Evolutionary conservation across 2,329 filamentous ascomycete species (phyloP).

Genomic region (Trichoderma sp.): DNA sequence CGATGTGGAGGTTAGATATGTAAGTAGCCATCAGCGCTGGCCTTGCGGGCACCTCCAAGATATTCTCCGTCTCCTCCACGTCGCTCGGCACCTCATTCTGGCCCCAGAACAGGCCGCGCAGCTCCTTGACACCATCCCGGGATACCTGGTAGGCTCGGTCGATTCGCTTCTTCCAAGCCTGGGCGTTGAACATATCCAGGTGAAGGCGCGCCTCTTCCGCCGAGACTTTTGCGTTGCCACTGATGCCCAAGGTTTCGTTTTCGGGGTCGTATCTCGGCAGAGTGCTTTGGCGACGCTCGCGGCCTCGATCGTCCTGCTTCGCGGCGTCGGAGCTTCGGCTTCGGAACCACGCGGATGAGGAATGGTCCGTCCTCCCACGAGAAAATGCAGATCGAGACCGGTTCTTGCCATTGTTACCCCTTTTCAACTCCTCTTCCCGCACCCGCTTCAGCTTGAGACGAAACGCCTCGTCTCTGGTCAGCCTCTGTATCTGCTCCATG

Average conservation of each 20-base stretch:
- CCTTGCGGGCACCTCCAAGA: conserved; percentile 81
- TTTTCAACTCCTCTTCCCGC: conserved; percentile 66
- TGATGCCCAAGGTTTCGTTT: conserved; percentile 64
- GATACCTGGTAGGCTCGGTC: conserved; percentile 72
- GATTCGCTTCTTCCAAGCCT: conserved; percentile 91
- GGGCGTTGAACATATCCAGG: conserved; percentile 78
- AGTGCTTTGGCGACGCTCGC: conserved; percentile 44
- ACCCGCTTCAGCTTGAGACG: conserved; percentile 83
- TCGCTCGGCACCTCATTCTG: conserved; percentile 80
- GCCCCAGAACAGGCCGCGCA: conserved; percentile 80
- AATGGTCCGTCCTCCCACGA: conserved; percentile 40
- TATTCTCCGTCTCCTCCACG: conserved; percentile 77
- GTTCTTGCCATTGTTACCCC: conserved; percentile 51
- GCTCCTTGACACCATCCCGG: conserved; percentile 73
- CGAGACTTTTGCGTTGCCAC: conserved; percentile 69
- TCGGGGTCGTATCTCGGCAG: conserved; percentile 78
- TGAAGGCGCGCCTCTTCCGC: conserved; percentile 75
- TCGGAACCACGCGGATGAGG: conserved; percentile 45
- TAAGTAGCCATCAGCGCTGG: conserved; percentile 80
- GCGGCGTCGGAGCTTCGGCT: conserved; percentile 59
- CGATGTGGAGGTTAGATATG: conserved; percentile 81
- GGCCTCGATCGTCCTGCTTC: conserved; percentile 38
- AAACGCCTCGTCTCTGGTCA: conserved; percentile 90
- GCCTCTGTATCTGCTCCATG: conserved; percentile 84
- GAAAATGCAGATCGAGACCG: conserved; percentile 58